Evolutionary conservation across 176 grass and related monocot genomes (phyloP), one percentile per base, ranked within the genome.

Genomic region (Bonia amplexicaulis): DNA sequence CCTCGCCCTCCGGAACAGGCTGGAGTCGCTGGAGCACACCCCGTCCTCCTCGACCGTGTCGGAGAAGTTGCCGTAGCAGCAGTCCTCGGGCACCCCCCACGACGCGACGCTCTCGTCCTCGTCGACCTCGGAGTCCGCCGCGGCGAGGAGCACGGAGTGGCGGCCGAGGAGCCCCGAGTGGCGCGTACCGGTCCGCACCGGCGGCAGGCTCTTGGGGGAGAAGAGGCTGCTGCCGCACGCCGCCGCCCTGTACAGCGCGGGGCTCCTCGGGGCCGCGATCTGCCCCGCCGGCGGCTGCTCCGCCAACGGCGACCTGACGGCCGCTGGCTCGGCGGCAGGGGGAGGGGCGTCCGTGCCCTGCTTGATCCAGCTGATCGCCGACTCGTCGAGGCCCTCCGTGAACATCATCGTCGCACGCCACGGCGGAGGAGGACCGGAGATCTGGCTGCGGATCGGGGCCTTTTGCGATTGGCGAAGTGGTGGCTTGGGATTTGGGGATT

Each of bases 351-450:
- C 66, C 69, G 64, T 76, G 54, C 87, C 93, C 87, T 90, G 89
- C 71, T 98, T 98, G 49, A 98, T 86, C 96, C 96, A 98, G 84
- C 88, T 91, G 87, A 98, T 98, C 71, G 91, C 93, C 13, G 79
- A 92, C 91, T 98, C 96, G 46, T 98, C 96, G 29, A 98, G 90
- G 47, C 96, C 96, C 76, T 98, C 96, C 35, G 93, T 98, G 88
- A 98, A 98, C 83, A 98, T 93, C 87, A 90, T 82, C 88, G 74
- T 80, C 15, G 62, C 48, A 16, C 16, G 44, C 52, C 16, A 20
- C 63, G 9, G 35, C 6, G 55, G 73, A 1, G 6, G 3, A 62
- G 72, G 44, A 59, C 20, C 25, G 7, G 19, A 12, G 69, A 80
- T 60, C 17, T 6, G 33, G 37, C 7, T 2, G 58, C 37, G 14